A percentile compares a stretch with the other conserved stretches of the same genome.
Conservation (phyloP, 805 yeast genomes). For the Ogataea angusta region DNA sequence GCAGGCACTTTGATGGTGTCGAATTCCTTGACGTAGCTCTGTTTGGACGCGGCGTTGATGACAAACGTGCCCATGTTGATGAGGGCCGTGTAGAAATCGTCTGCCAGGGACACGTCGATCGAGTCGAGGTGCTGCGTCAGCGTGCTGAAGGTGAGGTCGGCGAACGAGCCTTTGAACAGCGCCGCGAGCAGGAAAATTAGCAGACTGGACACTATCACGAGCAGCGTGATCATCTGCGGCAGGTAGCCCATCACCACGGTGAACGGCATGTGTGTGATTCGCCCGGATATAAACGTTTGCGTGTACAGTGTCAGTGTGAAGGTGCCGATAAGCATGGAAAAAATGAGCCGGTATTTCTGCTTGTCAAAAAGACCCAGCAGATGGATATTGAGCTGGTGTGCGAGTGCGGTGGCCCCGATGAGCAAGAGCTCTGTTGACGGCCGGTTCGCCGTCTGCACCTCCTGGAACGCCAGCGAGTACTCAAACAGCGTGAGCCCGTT, state of each 20-base stretch:
- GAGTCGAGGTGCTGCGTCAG: constrained; percentile 33
- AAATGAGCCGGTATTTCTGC: constrained; percentile 56
- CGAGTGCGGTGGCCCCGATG: constrained; percentile 52
- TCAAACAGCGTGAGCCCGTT: constrained; percentile 73
- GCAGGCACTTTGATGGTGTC: constrained; percentile 45
- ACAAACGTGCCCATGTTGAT: constrained; percentile 60
- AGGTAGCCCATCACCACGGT: constrained; percentile 55
- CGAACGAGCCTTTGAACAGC: constrained; percentile 43
- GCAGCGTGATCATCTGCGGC: constrained; percentile 60
- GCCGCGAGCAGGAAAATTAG: constrained; percentile 56
- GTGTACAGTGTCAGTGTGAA: constrained; percentile 48
- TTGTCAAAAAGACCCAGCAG: constrained; percentile 53
- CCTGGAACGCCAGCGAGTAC: constrained; percentile 73
- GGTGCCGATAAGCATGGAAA: constrained; percentile 59
- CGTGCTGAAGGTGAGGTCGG: constrained; percentile 33
- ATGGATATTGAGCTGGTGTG: constrained; percentile 62
- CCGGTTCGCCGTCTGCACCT: constrained; percentile 48
- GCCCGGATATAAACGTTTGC: constrained; percentile 38
- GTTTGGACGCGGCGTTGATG: constrained; percentile 63
- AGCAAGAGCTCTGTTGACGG: constrained; percentile 54
- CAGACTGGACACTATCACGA: constrained; percentile 49
- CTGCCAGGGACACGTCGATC: constrained; percentile 42
- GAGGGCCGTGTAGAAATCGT: constrained; percentile 65
- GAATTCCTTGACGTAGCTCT: constrained; percentile 61
- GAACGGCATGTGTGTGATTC: constrained; percentile 48